phyloP scores from a whole-genome alignment of 1,284 basidiomycete genomes.

The Naganishia cerealis region DNA sequence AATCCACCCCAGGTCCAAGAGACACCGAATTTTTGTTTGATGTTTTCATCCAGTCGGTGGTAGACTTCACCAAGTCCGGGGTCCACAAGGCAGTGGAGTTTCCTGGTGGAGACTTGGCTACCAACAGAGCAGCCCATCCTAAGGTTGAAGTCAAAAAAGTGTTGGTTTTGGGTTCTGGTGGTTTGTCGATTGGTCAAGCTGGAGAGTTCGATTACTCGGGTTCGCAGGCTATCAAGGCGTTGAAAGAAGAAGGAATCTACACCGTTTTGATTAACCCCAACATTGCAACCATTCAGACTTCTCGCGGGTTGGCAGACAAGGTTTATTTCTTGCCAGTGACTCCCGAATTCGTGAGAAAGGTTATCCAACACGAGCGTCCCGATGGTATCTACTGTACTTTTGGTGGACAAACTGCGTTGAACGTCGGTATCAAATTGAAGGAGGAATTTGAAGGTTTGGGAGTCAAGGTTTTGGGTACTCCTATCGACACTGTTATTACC shows the following conservation, averaged over 20 bases:
- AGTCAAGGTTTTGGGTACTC: slow-evolving; percentile 90
- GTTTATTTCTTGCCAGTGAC: slow-evolving; percentile 99
- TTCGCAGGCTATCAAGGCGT: slow-evolving; percentile 96
- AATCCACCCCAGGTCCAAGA: slow-evolving; percentile 94
- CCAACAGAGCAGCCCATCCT: slow-evolving; percentile 75
- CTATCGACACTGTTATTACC: slow-evolving; percentile 94
- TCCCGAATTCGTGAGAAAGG: slow-evolving; percentile 94
- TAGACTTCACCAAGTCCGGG: slow-evolving; percentile 71
- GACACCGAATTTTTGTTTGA: slow-evolving; percentile 99
- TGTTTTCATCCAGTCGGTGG: slow-evolving; percentile 87
- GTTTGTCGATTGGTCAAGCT: slow-evolving; percentile 95
- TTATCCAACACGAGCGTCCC: slow-evolving; percentile 97
- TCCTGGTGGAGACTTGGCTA: slow-evolving; percentile 81
- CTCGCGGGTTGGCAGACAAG: slow-evolving; percentile 94
- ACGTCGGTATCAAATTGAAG: slow-evolving; percentile 95
- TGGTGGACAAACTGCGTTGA: slow-evolving; percentile 95
- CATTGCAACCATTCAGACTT: slow-evolving; percentile 99
- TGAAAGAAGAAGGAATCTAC: slow-evolving; percentile 98
- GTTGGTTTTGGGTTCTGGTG: slow-evolving; percentile 94
- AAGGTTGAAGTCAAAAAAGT: slow-evolving; percentile 83
- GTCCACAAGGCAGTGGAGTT: slow-evolving; percentile 73
- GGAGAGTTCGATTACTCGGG: slow-evolving; percentile 99
- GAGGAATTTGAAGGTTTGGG: slow-evolving; percentile 75
- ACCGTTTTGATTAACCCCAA: slow-evolving; percentile 98
- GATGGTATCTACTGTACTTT: slow-evolving; percentile 99